A percentile compares a stretch with the other conserved stretches of the same genome.
phyloP scores from a whole-genome alignment of 345 rosid species.

The Trapa incisa region DNA sequence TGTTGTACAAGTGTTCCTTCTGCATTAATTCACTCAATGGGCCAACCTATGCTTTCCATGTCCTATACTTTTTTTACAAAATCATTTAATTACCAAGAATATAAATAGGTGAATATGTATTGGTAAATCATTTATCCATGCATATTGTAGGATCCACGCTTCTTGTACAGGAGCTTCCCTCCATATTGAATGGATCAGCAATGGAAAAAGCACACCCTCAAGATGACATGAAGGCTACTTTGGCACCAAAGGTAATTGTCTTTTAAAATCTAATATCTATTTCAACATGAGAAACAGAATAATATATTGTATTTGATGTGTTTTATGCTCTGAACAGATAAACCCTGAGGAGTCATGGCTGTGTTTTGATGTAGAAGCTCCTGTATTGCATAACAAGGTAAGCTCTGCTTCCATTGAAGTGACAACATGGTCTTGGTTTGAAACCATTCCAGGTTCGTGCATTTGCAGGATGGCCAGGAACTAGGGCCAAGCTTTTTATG shows the following conservation, averaged over 20 bases:
- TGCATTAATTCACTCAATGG: background rate
- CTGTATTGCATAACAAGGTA: conserved; percentile 75
- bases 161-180: conserved; percentile 61
- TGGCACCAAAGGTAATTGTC: conserved; percentile 70
- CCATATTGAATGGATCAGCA: conserved; percentile 68
- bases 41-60: background rate
- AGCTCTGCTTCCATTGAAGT: conserved; percentile 6
- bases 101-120: background rate
- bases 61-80: background rate
- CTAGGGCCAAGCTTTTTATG: conserved; percentile 55
- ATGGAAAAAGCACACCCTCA: conserved; percentile 58
- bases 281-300: background rate
- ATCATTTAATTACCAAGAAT: background rate
- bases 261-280: background rate
- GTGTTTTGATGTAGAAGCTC: conserved; percentile 62
- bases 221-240: conserved; percentile 75
- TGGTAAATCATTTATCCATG: conserved; percentile 3
- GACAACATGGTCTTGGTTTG: conserved; percentile 12
- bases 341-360: conserved; percentile 83
- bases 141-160: conserved; percentile 62
- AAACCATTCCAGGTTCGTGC: conserved; percentile 76
- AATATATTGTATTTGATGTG: background rate
- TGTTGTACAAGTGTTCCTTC: background rate
- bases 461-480: conserved; percentile 98
- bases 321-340: conserved; percentile 34